Conservation (phyloP, 2,329 filamentous ascomycete species). For the Neonectria faginata region DNA sequence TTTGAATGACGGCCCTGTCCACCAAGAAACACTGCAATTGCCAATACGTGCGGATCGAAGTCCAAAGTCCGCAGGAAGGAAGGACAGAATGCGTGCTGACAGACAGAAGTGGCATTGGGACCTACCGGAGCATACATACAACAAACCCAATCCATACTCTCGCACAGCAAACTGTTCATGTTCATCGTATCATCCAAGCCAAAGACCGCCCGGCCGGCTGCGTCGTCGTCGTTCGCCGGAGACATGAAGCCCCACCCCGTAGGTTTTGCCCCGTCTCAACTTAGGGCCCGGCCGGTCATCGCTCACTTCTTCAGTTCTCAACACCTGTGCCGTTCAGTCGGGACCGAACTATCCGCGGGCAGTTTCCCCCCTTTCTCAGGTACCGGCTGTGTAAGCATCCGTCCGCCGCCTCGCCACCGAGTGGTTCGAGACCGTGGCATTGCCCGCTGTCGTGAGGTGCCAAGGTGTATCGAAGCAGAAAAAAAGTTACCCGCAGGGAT, state of each 20-base stretch:
- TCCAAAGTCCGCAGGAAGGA: too few relatives aligned
- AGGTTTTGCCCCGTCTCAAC: not conserved
- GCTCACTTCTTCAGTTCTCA: constrained; percentile 5
- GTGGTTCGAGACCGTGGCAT: constrained; percentile 30
- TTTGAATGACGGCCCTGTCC: constrained; percentile 14
- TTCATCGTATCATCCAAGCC: not conserved
- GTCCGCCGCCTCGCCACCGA: constrained; percentile 34
- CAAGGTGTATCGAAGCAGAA: constrained; percentile 32
- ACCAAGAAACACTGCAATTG: too few relatives aligned
- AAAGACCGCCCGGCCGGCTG: not conserved
- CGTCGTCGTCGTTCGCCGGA: not conserved
- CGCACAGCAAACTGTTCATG: too few relatives aligned
- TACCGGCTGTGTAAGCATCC: constrained; percentile 27
- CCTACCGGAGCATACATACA: too few relatives aligned
- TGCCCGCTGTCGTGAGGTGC: constrained; percentile 20
- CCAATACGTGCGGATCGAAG: too few relatives aligned
- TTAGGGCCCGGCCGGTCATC: not conserved
- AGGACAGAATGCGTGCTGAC: too few relatives aligned
- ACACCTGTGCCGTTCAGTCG: constrained; percentile 25
- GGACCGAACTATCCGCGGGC: constrained; percentile 11
- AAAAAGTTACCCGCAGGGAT: constrained; percentile 36
- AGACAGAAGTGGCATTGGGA: too few relatives aligned
- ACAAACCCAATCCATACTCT: too few relatives aligned
- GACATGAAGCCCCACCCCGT: too few relatives aligned
- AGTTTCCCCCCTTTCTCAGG: not conserved